Evolutionary conservation across 73 alveolate genomes (phyloP).

Genomic region (Urostyla sp.): DNA sequence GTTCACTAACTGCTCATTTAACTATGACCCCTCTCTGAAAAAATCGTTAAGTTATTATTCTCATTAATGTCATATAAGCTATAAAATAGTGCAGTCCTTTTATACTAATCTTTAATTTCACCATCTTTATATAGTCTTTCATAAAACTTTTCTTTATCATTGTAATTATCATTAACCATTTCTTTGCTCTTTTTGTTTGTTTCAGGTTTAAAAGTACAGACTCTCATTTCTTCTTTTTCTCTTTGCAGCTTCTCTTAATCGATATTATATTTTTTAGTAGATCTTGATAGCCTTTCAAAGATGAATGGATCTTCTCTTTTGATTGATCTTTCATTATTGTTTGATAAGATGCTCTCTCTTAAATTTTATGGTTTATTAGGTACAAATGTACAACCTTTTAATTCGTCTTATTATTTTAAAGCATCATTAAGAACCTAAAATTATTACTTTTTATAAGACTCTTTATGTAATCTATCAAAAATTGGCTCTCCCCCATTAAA

Average conservation of each 20-base stretch:
- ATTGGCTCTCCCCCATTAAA: neutral
- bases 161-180: neutral
- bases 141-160: conserved; percentile 20
- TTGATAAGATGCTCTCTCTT: neutral
- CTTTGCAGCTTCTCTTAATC: conserved; percentile 8
- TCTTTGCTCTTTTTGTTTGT: conserved; percentile 1
- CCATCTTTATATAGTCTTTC: conserved; percentile 36
- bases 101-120: conserved; percentile 24
- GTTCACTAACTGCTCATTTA: too few species aligned
- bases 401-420: conserved; percentile 21
- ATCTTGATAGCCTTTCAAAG: conserved; percentile 13
- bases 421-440: neutral
- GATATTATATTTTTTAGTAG: conserved; percentile 14
- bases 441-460: neutral
- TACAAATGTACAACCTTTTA: conserved; percentile 20
- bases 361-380: neutral
- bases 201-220: conserved; percentile 40
- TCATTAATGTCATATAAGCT: too few species aligned
- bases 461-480: conserved; percentile 19
- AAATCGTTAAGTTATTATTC: too few species aligned
- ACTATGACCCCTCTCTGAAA: too few species aligned
- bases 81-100: too few species aligned
- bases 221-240: conserved; percentile 40
- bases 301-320: conserved; percentile 29
- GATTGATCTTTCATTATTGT: neutral